These are phyloP conservation scores for Asterophora lycoperdoides DNA, from an alignment of 768 basidiomycete genomes.

Conservation along the genomic window DNA sequence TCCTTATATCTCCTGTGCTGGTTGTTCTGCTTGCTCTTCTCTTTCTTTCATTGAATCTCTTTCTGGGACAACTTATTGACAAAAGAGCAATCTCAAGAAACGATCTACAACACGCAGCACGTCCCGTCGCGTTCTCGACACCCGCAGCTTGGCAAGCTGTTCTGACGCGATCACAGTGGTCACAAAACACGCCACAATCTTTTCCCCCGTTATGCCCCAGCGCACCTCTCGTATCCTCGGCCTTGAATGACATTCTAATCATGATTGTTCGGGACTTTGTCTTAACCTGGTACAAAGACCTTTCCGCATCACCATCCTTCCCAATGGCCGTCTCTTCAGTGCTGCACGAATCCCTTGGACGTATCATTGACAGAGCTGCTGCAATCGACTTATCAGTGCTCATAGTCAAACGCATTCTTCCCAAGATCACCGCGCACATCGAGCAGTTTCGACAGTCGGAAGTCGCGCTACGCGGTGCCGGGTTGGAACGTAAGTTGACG, in stretches of 20 bases:
- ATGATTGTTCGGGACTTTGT: constrained; percentile 87
- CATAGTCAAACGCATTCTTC: constrained; percentile 78
- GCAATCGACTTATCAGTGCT: constrained; percentile 70
- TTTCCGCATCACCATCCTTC: constrained; percentile 87
- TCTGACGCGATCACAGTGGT: constrained; percentile 87
- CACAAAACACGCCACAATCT: constrained; percentile 63
- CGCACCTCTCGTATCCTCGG: constrained; percentile 61
- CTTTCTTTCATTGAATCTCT: constrained; percentile 51
- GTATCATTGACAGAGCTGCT: constrained; percentile 51
- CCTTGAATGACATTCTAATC: constrained; percentile 75
- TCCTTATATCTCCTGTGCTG: constrained; percentile 61
- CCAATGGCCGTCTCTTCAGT: constrained; percentile 78
- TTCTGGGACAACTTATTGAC: constrained; percentile 59
- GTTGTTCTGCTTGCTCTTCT: constrained; percentile 43
- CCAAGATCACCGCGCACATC: constrained; percentile 85
- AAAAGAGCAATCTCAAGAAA: constrained; percentile 30
- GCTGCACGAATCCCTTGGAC: constrained; percentile 61
- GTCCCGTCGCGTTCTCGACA: constrained; percentile 82
- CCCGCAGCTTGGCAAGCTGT: constrained; percentile 95
- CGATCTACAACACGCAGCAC: constrained; percentile 52
- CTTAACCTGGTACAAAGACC: constrained; percentile 78
- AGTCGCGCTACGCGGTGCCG: constrained; percentile 76
- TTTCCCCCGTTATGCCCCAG: constrained; percentile 63
- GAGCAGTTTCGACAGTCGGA: constrained; percentile 91
- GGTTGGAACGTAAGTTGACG: constrained; percentile 74